These are phyloP conservation scores for Cryphonectria naterciae DNA, from an alignment of 2,329 filamentous ascomycete species.

Conservation along the genomic window DNA sequence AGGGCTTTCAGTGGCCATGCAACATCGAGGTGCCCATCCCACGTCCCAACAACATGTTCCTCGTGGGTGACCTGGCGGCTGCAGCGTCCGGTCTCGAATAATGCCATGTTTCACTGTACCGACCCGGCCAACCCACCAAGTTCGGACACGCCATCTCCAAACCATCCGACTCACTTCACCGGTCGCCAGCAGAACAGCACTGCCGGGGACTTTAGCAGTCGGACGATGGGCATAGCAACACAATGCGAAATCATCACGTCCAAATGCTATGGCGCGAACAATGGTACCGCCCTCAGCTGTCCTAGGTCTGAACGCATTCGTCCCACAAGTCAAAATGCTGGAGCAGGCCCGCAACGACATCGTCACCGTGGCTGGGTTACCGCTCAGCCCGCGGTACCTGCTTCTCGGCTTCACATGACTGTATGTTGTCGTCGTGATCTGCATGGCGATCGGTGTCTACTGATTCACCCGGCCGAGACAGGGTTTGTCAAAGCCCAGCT, in stretches of 20 bases:
- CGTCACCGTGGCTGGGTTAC: background rate
- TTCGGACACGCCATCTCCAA: background rate
- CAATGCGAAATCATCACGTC: conserved; percentile 4
- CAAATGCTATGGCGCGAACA: conserved; percentile 2
- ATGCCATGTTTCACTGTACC: conserved; percentile 6
- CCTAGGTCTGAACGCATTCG: background rate
- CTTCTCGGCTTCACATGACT: conserved; percentile 6
- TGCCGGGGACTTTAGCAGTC: background rate
- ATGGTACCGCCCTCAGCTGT: background rate
- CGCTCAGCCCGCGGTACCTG: background rate
- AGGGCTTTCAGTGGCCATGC: background rate
- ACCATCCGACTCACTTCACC: background rate
- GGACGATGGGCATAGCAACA: conserved; percentile 6
- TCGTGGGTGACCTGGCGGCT: background rate
- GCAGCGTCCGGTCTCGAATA: background rate
- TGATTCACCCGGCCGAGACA: conserved; percentile 12
- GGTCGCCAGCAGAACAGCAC: background rate
- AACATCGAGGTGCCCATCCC: conserved; percentile 4
- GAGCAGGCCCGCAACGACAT: conserved; percentile 10
- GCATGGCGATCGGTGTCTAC: conserved; percentile 3
- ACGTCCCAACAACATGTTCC: background rate
- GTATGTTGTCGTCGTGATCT: conserved; percentile 11
- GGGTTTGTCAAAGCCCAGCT: conserved; percentile 9
- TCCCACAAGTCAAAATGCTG: background rate
- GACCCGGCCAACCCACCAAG: background rate